Evolutionary conservation across 2,329 filamentous ascomycete species (phyloP).

Genomic region (Elsinoe ampelina): DNA sequence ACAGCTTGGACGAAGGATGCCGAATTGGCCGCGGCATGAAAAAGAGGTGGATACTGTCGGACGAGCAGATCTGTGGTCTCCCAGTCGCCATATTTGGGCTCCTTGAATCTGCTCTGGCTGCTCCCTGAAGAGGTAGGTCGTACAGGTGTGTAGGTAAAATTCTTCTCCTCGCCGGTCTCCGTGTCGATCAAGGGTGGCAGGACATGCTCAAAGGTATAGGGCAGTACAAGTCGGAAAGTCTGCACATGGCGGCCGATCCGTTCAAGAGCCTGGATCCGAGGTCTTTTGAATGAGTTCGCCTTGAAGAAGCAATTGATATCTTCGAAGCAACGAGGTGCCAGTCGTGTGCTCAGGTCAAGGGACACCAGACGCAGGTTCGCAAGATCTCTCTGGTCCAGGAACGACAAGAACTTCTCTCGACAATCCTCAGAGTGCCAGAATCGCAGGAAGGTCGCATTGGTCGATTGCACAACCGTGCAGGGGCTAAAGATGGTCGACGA

Average conservation of each 20-base stretch:
- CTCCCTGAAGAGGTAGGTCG: slow-evolving; percentile 47
- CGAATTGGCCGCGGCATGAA: slow-evolving; percentile 83
- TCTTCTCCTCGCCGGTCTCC: slow-evolving; percentile 64
- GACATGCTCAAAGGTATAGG: slow-evolving; percentile 69
- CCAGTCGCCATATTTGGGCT: slow-evolving; percentile 69
- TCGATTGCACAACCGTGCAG: slow-evolving; percentile 41
- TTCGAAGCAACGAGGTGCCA: slow-evolving; percentile 61
- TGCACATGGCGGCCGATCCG: slow-evolving; percentile 71
- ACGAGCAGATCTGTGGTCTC: slow-evolving; percentile 74
- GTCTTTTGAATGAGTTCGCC: slow-evolving; percentile 62
- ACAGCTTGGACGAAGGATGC: slow-evolving; percentile 72
- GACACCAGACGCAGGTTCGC: slow-evolving; percentile 53
- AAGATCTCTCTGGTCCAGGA: slow-evolving; percentile 34
- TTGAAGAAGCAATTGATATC: slow-evolving; percentile 62
- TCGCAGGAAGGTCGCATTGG: slow-evolving; percentile 39
- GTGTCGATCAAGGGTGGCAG: slow-evolving; percentile 77
- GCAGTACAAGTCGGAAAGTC: slow-evolving; percentile 66
- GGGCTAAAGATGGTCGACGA: slow-evolving; percentile 37
- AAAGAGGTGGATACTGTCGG: slow-evolving; percentile 78
- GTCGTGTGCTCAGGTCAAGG: slow-evolving; percentile 60
- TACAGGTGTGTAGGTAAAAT: slow-evolving; percentile 74
- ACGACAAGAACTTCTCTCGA: slow-evolving; percentile 36
- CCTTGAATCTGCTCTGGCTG: slow-evolving; percentile 42
- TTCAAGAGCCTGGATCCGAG: slow-evolving; percentile 63
- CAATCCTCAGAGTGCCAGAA: slow-evolving; percentile 42